Conservation (phyloP, 75 land plant genomes). For the Chamaecyparis obtusa region DNA sequence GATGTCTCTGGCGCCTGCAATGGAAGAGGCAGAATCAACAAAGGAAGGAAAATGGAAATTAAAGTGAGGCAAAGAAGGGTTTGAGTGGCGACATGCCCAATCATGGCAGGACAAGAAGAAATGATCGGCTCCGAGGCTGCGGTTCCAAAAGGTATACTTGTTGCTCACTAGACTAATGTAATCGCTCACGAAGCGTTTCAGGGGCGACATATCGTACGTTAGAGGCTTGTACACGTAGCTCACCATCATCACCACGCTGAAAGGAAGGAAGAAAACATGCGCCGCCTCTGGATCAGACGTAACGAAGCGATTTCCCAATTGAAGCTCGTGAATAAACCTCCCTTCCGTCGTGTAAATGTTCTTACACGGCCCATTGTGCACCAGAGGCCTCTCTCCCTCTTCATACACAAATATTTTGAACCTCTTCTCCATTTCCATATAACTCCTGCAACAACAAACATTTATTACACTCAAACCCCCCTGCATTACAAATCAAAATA, state of each 20-base stretch:
- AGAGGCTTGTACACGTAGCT: conserved; percentile 35
- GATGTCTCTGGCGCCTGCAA: conserved; percentile 52
- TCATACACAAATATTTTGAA: conserved; percentile 68
- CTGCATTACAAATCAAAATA: no score
- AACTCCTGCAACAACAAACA: conserved; percentile 58
- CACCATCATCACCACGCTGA: conserved; percentile 74
- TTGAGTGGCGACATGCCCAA: conserved; percentile 38
- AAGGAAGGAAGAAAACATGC: conserved; percentile 74
- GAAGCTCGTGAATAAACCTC: conserved; percentile 68
- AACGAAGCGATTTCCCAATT: conserved; percentile 45
- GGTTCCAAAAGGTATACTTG: conserved; percentile 60
- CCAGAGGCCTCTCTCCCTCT: conserved; percentile 83
- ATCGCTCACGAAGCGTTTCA: conserved; percentile 28
- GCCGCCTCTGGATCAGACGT: conserved; percentile 71
- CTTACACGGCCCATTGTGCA: conserved; percentile 82
- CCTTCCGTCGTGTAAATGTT: conserved; percentile 87
- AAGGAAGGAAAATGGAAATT: not conserved
- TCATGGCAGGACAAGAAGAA: conserved; percentile 82
- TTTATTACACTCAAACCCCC: not conserved
- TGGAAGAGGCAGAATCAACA: not conserved
- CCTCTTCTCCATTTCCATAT: conserved; percentile 81
- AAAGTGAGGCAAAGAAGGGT: no score
- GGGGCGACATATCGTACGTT: conserved; percentile 24
- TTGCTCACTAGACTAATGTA: conserved; percentile 39
- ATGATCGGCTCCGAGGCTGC: conserved; percentile 67